Base-by-base conservation (phyloP, 352 stramenopile genomes). In the Globisporangium abappressorium region DNA sequence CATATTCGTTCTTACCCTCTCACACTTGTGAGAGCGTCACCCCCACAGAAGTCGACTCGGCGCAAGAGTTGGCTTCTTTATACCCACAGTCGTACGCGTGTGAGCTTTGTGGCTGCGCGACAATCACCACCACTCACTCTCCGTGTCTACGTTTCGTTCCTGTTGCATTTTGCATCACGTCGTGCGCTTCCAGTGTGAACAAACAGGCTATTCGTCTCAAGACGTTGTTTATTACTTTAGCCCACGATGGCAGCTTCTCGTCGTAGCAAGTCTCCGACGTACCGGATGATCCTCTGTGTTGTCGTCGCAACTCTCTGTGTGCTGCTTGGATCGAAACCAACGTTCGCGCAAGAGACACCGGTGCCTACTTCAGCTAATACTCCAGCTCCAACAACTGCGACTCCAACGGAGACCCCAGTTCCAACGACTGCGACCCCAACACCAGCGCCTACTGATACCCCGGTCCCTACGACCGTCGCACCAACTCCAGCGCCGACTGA, bases 1-100 rank as follows among this genome's bases (percentile, higher is more conserved):
- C 62, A 66, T 26, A 60, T 60, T 66, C 30, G 33, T 20, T 54
- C 62, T 59, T 60, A 66, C 62, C 61, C 62, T 66, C 49, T 66
- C 62, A 30, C 62, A 22, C 62, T 4, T 47, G 12, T 38, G 62
- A 57, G 62, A 66, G 62, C 33, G 62, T 66, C 49, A 66, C 20
- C 28, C 20, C 28, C 20, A 66, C 41, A 60, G 62, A 60, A 66
- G 62, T 26, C 62, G 15, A 20, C 49, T 34, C 51, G 11, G 33
- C 11, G 3, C 22, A 49, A 18, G 41, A 60, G 11, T 41, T 72
- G n/a, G 9, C 49, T 66, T 66, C 62, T 66, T 66, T 66, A 66
- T 28, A 60, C 15, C 6, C 55, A 18, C 20, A 11, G 14, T 38
- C 47, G 4, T 24, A 15, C 15, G 15, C n/a, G 24, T 11, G 24